Evolutionary conservation across 345 rosid species (phyloP).

Genomic region (Gossypioides kirkii): DNA sequence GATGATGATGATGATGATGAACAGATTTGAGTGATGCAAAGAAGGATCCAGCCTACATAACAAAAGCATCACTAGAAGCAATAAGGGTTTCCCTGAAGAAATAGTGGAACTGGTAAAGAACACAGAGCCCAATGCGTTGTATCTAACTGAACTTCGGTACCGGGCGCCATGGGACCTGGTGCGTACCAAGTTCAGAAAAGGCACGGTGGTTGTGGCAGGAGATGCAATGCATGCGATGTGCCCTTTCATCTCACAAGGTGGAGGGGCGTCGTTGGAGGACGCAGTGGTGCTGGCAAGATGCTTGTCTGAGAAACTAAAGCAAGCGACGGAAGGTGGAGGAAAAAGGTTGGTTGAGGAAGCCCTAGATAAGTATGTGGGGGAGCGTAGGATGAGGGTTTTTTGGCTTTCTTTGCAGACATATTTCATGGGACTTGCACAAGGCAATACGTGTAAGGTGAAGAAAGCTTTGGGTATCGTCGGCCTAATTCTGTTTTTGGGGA

Average conservation of each 20-base stretch:
- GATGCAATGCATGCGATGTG: constrained; percentile 16
- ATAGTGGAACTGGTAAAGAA: background rate
- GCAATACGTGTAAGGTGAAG: constrained; percentile 16
- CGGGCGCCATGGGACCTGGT: background rate
- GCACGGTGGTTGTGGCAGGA: constrained; percentile 13
- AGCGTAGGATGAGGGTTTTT: constrained; percentile 39
- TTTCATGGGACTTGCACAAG: constrained; percentile 28
- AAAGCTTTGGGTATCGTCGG: constrained; percentile 18
- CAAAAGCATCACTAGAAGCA: background rate
- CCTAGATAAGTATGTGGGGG: constrained; percentile 34
- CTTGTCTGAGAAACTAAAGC: background rate
- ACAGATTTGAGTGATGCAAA: background rate
- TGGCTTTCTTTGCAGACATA: constrained; percentile 40
- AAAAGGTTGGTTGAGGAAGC: constrained; percentile 24
- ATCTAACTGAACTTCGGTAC: constrained; percentile 3
- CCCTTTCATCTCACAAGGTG: constrained; percentile 11
- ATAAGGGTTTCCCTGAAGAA: background rate
- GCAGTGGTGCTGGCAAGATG: constrained; percentile 7
- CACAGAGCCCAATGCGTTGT: background rate
- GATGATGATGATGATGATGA: background rate
- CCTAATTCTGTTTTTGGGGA: constrained; percentile 28
- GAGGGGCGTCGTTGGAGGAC: constrained; percentile 11
- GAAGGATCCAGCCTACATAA: constrained; percentile 2
- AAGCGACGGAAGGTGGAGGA: too few relatives aligned
- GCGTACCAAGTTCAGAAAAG: background rate